phyloP scores from a whole-genome alignment of 208 protist species.

The Wallacemonas sp. region DNA sequence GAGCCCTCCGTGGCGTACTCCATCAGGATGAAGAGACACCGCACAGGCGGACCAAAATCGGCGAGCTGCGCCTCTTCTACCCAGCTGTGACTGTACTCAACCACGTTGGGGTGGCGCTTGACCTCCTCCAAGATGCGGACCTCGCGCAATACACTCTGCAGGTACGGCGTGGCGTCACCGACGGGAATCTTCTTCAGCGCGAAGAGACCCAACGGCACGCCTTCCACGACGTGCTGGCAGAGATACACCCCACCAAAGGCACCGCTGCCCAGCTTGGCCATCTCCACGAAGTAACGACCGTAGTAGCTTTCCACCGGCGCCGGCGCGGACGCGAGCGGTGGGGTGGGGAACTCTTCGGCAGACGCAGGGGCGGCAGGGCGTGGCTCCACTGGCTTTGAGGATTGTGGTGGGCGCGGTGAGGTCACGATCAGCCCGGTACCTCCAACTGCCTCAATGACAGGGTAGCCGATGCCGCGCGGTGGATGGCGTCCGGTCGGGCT shows the following conservation, averaged over 20 bases:
- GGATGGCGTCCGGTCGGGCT: constrained; percentile 11
- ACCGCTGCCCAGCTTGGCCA: constrained; percentile 79
- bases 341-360: neutral
- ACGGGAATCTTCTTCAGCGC: constrained; percentile 92
- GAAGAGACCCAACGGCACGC: constrained; percentile 75
- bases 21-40: constrained; percentile 90
- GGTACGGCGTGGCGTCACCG: constrained; percentile 74
- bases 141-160: constrained; percentile 79
- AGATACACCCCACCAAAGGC: constrained; percentile 88
- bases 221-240: constrained; percentile 83
- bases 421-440: too few relatives aligned
- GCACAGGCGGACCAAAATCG: constrained; percentile 89
- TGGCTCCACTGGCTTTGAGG: neutral
- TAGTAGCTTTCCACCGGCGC: constrained; percentile 65
- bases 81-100: constrained; percentile 92
- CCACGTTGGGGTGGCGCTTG: constrained; percentile 82
- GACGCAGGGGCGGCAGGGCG: neutral
- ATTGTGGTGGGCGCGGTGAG: neutral
- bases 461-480: neutral
- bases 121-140: constrained; percentile 86
- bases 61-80: constrained; percentile 76
- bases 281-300: constrained; percentile 76
- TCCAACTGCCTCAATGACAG: too few relatives aligned
- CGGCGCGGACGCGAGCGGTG: neutral
- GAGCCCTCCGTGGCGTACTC: constrained; percentile 87